phyloP scores from a whole-genome alignment of 768 basidiomycete species.

The Termitomyces titanicus region DNA sequence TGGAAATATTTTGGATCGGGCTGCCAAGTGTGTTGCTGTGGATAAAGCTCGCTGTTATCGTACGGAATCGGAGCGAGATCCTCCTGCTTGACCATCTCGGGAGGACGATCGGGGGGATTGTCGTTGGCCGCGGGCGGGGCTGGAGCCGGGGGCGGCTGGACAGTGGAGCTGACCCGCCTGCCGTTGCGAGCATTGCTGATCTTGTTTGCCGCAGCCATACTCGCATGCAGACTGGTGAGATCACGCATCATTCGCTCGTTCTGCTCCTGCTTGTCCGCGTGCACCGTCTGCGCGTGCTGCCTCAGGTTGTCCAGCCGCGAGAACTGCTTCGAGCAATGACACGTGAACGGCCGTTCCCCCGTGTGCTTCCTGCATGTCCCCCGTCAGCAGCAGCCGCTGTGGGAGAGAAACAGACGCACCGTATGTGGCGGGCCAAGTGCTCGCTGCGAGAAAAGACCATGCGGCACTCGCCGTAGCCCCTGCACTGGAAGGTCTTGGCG shows the following conservation, averaged over 20 bases:
- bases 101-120: neutral
- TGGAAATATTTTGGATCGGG: conserved; percentile 29
- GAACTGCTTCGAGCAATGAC: conserved; percentile 94
- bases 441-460: conserved; percentile 97
- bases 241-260: conserved; percentile 93
- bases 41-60: neutral
- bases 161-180: neutral
- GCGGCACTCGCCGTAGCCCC: conserved; percentile 90
- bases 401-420: conserved; percentile 46
- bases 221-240: conserved; percentile 77
- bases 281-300: conserved; percentile 96
- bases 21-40: neutral
- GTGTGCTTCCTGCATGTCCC: conserved; percentile 81
- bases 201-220: conserved; percentile 64
- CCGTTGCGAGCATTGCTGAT: conserved; percentile 18
- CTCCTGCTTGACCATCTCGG: conserved; percentile 37
- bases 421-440: conserved; percentile 92
- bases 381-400: neutral
- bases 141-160: neutral
- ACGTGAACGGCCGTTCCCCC: conserved; percentile 93
- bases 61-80: conserved; percentile 23
- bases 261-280: conserved; percentile 87
- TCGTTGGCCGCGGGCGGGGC: neutral
- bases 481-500: conserved; percentile 93
- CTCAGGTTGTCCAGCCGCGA: conserved; percentile 95